phyloP scores from a whole-genome alignment of 148 eudicot species.

The Rhododendron molle region DNA sequence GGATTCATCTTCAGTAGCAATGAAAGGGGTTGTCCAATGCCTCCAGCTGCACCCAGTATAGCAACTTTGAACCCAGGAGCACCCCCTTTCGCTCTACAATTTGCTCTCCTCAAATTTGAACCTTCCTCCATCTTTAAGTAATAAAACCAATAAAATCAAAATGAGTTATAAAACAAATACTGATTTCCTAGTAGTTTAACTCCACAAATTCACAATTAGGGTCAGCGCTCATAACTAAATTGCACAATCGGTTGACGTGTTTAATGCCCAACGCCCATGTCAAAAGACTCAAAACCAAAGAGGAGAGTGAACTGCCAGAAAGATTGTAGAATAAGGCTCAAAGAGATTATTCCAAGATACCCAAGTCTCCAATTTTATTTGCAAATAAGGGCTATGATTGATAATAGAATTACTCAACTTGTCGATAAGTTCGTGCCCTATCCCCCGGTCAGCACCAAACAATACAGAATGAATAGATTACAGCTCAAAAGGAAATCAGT shows the following conservation, averaged over 20 bases:
- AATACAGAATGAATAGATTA: not conserved
- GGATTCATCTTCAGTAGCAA: conserved; percentile 99
- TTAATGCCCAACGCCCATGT: not conserved
- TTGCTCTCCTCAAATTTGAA: conserved; percentile 34
- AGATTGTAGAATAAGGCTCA: not conserved
- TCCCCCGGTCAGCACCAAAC: not conserved
- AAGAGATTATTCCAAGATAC: not conserved
- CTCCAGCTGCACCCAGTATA: conserved; percentile 94
- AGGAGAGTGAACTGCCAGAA: not conserved
- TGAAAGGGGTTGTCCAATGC: conserved; percentile 89
- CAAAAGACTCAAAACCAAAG: not conserved
- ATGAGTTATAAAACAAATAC: not conserved
- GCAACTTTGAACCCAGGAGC: conserved; percentile 94
- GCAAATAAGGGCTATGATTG: not conserved
- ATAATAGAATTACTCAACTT: not conserved
- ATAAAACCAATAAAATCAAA: not conserved
- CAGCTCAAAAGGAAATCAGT: not conserved
- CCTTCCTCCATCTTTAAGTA: conserved; percentile 49
- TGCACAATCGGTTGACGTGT: not conserved
- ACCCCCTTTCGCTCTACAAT: conserved; percentile 94
- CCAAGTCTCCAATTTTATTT: not conserved
- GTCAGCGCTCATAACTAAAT: not conserved
- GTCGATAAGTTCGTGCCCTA: not conserved
- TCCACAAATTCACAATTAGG: not conserved
- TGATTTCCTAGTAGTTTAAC: not conserved